phyloP scores from a whole-genome alignment of 2,329 filamentous ascomycete species.

The Tolypocladium pustulatum region DNA sequence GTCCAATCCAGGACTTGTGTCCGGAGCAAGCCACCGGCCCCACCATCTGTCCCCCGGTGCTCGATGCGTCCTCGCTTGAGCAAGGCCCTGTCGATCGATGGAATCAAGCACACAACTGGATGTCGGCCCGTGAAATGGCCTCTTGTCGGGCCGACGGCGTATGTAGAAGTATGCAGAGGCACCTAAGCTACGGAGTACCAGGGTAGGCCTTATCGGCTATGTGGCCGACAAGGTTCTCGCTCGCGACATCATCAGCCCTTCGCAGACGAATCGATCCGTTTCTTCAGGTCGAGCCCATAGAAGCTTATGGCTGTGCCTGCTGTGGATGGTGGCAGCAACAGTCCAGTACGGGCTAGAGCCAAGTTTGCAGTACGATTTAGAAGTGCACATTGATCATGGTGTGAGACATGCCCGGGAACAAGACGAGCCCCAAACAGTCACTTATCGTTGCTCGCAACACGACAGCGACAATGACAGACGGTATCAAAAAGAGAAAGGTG shows the following conservation, averaged over 20 bases:
- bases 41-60: background rate
- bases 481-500: too few relatives aligned
- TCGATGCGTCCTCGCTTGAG: background rate
- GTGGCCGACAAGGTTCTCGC: background rate
- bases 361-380: too few relatives aligned
- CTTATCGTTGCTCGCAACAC: too few relatives aligned
- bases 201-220: background rate
- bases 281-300: too few relatives aligned
- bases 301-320: too few relatives aligned
- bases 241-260: background rate
- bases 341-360: too few relatives aligned
- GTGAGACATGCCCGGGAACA: too few relatives aligned
- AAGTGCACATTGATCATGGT: too few relatives aligned
- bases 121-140: background rate
- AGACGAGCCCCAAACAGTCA: too few relatives aligned
- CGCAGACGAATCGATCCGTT: background rate
- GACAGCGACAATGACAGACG: too few relatives aligned
- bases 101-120: background rate
- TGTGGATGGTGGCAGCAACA: too few relatives aligned
- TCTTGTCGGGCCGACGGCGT: background rate
- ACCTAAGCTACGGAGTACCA: background rate
- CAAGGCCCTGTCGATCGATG: background rate
- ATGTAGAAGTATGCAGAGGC: background rate
- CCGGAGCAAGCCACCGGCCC: background rate
- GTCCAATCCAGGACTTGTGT: background rate